Conservation (phyloP, 768 basidiomycete species). For the Tremella yokohamensis region DNA sequence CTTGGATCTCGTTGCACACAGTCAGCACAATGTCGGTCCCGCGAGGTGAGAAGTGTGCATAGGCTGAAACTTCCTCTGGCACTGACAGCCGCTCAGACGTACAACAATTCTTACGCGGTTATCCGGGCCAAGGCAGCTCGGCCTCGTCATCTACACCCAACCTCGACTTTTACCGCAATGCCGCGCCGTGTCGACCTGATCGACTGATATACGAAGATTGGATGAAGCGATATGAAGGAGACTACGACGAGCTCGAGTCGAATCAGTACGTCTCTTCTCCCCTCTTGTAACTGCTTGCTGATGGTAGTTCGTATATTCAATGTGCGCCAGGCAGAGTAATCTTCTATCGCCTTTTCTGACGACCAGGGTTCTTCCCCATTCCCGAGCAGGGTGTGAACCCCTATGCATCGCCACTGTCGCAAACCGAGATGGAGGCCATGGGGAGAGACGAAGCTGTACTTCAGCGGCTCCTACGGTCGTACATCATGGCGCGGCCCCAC, state of each 20-base stretch:
- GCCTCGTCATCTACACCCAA: neutral
- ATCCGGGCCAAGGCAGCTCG: slow-evolving; percentile 15
- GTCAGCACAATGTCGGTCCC: neutral
- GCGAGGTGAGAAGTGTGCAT: neutral
- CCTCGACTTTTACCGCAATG: slow-evolving; percentile 34
- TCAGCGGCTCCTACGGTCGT: slow-evolving; percentile 30
- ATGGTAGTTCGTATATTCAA: slow-evolving; percentile 34
- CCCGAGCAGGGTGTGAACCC: slow-evolving; percentile 45
- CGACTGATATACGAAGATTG: slow-evolving; percentile 30
- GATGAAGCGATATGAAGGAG: slow-evolving; percentile 21
- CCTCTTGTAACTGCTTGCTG: neutral
- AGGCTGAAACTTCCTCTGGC: no score
- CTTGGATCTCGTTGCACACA: neutral
- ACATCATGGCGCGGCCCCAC: slow-evolving; percentile 32
- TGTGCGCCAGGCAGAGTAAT: slow-evolving; percentile 19
- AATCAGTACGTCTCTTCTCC: slow-evolving; percentile 33
- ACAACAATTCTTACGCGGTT: slow-evolving; percentile 26
- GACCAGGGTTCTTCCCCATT: slow-evolving; percentile 46
- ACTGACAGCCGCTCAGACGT: no score
- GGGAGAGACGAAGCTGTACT: slow-evolving; percentile 20
- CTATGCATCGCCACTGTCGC: slow-evolving; percentile 33
- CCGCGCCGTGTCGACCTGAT: slow-evolving; percentile 25
- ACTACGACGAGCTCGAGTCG: slow-evolving; percentile 36
- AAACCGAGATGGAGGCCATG: slow-evolving; percentile 37
- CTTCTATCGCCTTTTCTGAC: neutral